Base-by-base conservation (phyloP, 108 stramenopile species). In the Cyclotella kingstonii region DNA sequence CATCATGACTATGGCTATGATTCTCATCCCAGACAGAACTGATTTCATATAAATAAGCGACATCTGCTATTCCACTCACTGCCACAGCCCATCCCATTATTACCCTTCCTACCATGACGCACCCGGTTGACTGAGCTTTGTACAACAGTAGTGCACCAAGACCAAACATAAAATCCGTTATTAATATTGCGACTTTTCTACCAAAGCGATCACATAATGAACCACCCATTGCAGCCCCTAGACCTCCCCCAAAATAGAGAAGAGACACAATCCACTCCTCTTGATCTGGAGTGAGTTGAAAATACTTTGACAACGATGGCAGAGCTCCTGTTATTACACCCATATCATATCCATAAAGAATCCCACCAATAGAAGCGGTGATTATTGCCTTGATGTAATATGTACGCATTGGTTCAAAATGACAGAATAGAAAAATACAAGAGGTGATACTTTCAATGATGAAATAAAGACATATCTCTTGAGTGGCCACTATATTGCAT, bases 341-440 rank as follows among this genome's bases (percentile, higher is more conserved):
- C 77, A 86, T 68, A 41, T 89, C 88, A 56, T 85, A 85, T 27
- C 88, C 88, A 64, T 84, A 89, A 4, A 89, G 48, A 33, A 82
- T 65, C 8, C 88, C 88, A 2, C 88, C 88, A 14, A 89, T 11
- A 15, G 78, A 80, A 14, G 85, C 84, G 9, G 77, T 74, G 49
- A 52, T 19, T 12, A 82, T 84, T 1, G 85, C 62, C 62, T 83
- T 52, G 4, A 86, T 62, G 60, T 58, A 68, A 18, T 57, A 58
- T n/a, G 25, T 58, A 11, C 49, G 52, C 66, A 68, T 68, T n/a
- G n/a, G n/a, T n/a, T n/a, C n/a, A n/a, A n/a, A n/a, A n/a, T n/a
- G n/a, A n/a, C n/a, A n/a, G n/a, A n/a, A n/a, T n/a, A n/a, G n/a
- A n/a, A n/a, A n/a, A n/a, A n/a, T n/a, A n/a, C n/a, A n/a, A n/a